Percentiles rank a stretch among this genome's conserved stretches.
Evolutionary conservation across 2,329 filamentous ascomycete genomes (phyloP).

Genomic region (Zopfia rhizophila): DNA sequence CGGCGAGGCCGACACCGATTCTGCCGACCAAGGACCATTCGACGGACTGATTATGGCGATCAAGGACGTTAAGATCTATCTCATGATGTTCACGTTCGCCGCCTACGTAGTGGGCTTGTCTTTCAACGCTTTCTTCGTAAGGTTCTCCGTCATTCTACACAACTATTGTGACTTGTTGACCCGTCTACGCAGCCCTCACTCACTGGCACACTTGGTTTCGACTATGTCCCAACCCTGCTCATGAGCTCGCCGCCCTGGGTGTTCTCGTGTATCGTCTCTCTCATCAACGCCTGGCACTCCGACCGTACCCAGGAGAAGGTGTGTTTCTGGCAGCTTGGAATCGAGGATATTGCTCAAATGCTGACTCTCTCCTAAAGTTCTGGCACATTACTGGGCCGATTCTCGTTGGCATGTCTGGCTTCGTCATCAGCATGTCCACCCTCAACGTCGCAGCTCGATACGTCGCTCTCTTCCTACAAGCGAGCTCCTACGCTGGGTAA

Average conservation of each 20-base stretch:
- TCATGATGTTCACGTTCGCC: conserved; percentile 71
- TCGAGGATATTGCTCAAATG: no score
- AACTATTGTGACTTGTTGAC: no score
- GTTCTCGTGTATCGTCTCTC: conserved; percentile 58
- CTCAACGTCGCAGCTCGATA: conserved; percentile 43
- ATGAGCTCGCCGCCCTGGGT: conserved; percentile 62
- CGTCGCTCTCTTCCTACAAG: conserved; percentile 46
- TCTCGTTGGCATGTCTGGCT: conserved; percentile 55
- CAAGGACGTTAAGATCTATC: conserved; percentile 70
- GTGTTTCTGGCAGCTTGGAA: no score
- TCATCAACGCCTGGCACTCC: conserved; percentile 63
- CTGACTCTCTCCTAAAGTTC: no score
- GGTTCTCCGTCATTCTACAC: no score
- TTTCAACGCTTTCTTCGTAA: conserved; percentile 51
- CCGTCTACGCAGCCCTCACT: no score
- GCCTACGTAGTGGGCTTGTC: conserved; percentile 67
- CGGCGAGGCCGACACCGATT: conserved; percentile 56
- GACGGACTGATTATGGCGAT: conserved; percentile 68
- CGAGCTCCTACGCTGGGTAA: conserved; percentile 54
- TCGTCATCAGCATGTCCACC: conserved; percentile 51
- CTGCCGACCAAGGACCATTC: conserved; percentile 60
- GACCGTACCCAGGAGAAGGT: conserved; percentile 62
- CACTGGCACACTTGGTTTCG: conserved; percentile 51
- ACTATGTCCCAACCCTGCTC: conserved; percentile 49
- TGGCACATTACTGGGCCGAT: conserved; percentile 63